These are phyloP conservation scores for Hypericum androsaemum DNA, from an alignment of 345 rosid species.

Conservation along the genomic window DNA sequence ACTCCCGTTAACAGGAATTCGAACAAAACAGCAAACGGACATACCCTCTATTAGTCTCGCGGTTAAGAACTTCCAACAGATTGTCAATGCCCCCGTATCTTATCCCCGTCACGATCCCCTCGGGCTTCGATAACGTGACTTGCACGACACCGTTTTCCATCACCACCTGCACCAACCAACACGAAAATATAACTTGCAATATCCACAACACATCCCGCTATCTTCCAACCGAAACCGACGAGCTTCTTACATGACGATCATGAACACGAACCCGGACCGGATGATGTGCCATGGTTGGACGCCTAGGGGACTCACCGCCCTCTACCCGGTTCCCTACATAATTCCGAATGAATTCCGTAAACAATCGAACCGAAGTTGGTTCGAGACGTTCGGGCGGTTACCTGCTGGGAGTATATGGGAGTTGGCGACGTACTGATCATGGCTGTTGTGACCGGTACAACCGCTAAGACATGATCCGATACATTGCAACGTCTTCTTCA, in stretches of 20 bases:
- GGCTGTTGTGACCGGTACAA: slow-evolving; percentile 14
- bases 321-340: too few species aligned
- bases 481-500: slow-evolving; percentile 33
- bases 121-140: slow-evolving; percentile 25
- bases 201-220: too few species aligned
- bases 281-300: too few species aligned
- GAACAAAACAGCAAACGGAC: neutral
- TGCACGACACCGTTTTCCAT: slow-evolving; percentile 26
- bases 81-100: slow-evolving; percentile 21
- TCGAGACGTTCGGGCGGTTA: too few species aligned
- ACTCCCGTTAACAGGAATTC: neutral
- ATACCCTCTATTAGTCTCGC: slow-evolving; percentile 25
- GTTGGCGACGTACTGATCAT: slow-evolving; percentile 7
- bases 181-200: too few species aligned
- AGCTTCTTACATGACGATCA: too few species aligned
- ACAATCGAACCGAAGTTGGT: too few species aligned
- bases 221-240: too few species aligned
- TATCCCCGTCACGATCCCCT: slow-evolving; percentile 24
- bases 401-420: slow-evolving; percentile 17
- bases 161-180: slow-evolving; percentile 16
- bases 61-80: slow-evolving; percentile 20
- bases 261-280: too few species aligned
- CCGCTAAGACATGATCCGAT: slow-evolving; percentile 25
- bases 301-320: too few species aligned
- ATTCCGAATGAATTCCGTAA: too few species aligned